phyloP scores from a whole-genome alignment of 2,329 filamentous ascomycete genomes.

The Raffaelea deltoideospora region DNA sequence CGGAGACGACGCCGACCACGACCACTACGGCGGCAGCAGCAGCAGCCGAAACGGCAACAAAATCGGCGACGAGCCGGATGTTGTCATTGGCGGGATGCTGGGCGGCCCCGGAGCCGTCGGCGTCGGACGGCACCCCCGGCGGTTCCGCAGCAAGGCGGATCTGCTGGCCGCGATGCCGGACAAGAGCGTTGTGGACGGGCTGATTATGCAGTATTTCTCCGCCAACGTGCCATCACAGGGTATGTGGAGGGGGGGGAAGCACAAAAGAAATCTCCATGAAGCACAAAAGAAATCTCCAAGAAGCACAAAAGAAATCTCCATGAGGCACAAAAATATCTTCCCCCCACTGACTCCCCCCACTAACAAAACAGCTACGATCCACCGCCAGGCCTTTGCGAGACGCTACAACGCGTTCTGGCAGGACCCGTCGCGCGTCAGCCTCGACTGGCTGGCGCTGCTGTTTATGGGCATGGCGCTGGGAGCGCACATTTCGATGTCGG shows the following conservation, averaged over 20 bases:
- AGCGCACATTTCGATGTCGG: constrained; percentile 29
- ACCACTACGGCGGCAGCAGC: too few relatives aligned
- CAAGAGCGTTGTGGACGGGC: constrained; percentile 28
- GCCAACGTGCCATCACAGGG: constrained; percentile 36
- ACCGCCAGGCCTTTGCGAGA: constrained; percentile 25
- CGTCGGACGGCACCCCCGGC: too few relatives aligned
- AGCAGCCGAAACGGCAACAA: too few relatives aligned
- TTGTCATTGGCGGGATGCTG: constrained; percentile 26
- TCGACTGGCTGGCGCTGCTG: constrained; percentile 17
- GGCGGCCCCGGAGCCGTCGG: too few relatives aligned
- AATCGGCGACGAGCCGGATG: constrained; percentile 22
- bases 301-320: too few relatives aligned
- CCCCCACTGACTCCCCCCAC: not conserved
- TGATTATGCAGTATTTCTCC: constrained; percentile 38
- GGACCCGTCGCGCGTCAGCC: constrained; percentile 7
- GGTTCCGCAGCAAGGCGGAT: constrained; percentile 25
- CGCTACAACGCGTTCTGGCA: constrained; percentile 15
- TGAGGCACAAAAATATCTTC: too few relatives aligned
- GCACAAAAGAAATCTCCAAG: too few relatives aligned
- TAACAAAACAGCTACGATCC: constrained; percentile 30
- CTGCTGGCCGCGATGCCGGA: constrained; percentile 33
- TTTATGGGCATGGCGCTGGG: constrained; percentile 15
- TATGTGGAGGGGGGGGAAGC: too few relatives aligned
- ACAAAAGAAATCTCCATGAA: too few relatives aligned
- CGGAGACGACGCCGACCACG: too few relatives aligned